Conservation (phyloP, 148 eudicot genomes). For the Heliosperma pusillum region DNA sequence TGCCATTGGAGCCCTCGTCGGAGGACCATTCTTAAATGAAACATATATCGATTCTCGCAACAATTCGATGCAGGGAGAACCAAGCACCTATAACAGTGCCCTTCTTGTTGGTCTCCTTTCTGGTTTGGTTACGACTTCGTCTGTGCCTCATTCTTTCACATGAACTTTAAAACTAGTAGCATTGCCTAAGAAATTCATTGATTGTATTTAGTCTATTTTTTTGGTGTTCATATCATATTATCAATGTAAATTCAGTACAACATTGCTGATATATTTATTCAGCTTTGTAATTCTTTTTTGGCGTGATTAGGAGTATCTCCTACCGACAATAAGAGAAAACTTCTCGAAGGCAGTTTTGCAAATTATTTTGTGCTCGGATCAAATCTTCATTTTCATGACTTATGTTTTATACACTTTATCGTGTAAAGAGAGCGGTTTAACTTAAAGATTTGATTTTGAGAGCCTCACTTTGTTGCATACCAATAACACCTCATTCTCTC, state of each 20-base stretch:
- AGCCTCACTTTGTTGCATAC: too few relatives aligned
- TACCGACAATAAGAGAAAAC: too few relatives aligned
- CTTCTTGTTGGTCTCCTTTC: constrained; percentile 76
- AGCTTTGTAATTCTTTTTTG: too few relatives aligned
- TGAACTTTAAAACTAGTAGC: constrained; percentile 7
- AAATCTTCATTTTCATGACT: too few relatives aligned
- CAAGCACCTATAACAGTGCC: constrained; percentile 88
- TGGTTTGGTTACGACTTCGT: constrained; percentile 71
- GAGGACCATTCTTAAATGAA: constrained; percentile 76
- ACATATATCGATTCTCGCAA: constrained; percentile 68
- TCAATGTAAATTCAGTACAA: neutral
- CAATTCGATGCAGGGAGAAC: constrained; percentile 85
- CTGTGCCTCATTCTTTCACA: constrained; percentile 58
- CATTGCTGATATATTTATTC: too few relatives aligned
- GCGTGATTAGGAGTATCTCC: too few relatives aligned
- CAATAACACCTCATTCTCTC: too few relatives aligned
- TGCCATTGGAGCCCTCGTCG: constrained; percentile 77
- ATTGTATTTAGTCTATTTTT: neutral
- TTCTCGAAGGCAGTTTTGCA: too few relatives aligned
- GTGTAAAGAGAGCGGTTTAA: too few relatives aligned
- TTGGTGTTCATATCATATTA: neutral
- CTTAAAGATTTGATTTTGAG: too few relatives aligned
- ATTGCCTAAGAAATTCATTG: neutral
- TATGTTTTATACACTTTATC: too few relatives aligned
- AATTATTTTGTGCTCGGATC: too few relatives aligned